Evolutionary conservation across 208 protist genomes (phyloP).

Genomic region (Acanthamoeba sp.): DNA sequence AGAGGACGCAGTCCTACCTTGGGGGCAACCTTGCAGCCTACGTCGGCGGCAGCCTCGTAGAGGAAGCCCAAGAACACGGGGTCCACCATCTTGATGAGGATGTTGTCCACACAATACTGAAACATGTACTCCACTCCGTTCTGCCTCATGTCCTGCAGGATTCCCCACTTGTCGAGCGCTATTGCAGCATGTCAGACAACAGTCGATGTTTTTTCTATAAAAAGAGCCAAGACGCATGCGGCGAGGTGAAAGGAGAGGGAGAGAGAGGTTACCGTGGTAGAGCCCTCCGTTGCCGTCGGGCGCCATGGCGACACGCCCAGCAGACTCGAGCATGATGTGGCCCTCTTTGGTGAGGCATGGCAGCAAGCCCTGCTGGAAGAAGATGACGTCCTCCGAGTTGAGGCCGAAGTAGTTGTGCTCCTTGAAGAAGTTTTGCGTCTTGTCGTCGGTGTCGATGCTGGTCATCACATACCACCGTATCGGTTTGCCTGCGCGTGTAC

Average conservation of each 20-base stretch:
- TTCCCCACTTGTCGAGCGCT: constrained; percentile 84
- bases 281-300: constrained; percentile 98
- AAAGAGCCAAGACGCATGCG: constrained; percentile 11
- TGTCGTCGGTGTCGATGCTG: constrained; percentile 94
- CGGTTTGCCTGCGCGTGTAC: constrained; percentile 38
- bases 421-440: constrained; percentile 95
- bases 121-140: constrained; percentile 95
- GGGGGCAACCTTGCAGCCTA: constrained; percentile 95
- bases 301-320: constrained; percentile 89
- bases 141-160: constrained; percentile 91
- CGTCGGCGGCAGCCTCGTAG: constrained; percentile 88
- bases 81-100: constrained; percentile 94
- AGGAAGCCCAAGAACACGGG: constrained; percentile 97
- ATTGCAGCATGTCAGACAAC: not conserved
- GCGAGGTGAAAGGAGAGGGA: not conserved
- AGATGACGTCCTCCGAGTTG: constrained; percentile 91
- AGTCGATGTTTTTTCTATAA: not conserved
- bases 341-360: constrained; percentile 95
- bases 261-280: constrained; percentile 90
- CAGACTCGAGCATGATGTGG: constrained; percentile 94
- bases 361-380: constrained; percentile 94
- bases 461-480: constrained; percentile 97
- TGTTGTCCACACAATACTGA: constrained; percentile 98
- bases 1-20: constrained; percentile 84
- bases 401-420: constrained; percentile 96